Percentiles rank a stretch among this genome's conserved stretches.
phyloP scores from a whole-genome alignment of 208 protist species.

The Endotrypanum monterogeii region DNA sequence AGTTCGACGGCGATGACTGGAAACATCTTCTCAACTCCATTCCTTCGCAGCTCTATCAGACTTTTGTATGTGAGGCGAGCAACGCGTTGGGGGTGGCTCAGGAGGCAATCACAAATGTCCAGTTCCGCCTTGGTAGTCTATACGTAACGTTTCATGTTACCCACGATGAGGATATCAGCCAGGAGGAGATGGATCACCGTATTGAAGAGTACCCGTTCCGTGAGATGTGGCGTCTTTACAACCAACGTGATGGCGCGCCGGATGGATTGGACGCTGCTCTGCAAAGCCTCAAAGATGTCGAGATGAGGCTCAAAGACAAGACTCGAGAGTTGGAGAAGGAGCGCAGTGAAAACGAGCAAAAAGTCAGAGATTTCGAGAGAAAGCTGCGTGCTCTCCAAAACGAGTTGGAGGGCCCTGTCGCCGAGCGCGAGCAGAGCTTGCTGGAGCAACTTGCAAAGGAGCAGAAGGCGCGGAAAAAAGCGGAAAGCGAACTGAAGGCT shows the following conservation, averaged over 20 bases:
- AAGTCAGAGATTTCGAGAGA: conserved; percentile 40
- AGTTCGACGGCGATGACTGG: conserved; percentile 85
- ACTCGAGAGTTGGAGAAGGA: conserved; percentile 49
- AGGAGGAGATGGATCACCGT: conserved; percentile 71
- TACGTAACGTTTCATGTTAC: conserved; percentile 85
- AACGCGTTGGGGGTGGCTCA: conserved; percentile 43
- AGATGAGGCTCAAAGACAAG: conserved; percentile 57
- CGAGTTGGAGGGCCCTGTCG: conserved; percentile 33
- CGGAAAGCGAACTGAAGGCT: conserved; percentile 36
- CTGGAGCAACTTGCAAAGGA: conserved; percentile 48
- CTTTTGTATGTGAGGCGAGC: conserved; percentile 63
- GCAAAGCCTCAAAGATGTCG: conserved; percentile 54
- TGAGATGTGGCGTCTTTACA: conserved; percentile 82
- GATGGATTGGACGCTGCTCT: conserved; percentile 66
- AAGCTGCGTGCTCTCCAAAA: conserved; percentile 36
- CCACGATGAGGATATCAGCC: conserved; percentile 71
- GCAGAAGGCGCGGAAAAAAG: conserved; percentile 46
- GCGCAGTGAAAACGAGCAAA: conserved; percentile 36
- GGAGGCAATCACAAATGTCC: conserved; percentile 46
- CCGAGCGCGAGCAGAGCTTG: conserved; percentile 53
- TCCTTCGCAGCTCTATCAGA: conserved; percentile 39
- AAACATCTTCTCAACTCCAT: conserved; percentile 44
- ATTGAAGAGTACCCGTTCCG: conserved; percentile 80
- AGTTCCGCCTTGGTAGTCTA: conserved; percentile 80
- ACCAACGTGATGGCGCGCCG: conserved; percentile 54